Evolutionary conservation across 805 yeast genomes (phyloP), one percentile per base, ranked within the genome.

Genomic region (Nakazawaea laoshanensis): DNA sequence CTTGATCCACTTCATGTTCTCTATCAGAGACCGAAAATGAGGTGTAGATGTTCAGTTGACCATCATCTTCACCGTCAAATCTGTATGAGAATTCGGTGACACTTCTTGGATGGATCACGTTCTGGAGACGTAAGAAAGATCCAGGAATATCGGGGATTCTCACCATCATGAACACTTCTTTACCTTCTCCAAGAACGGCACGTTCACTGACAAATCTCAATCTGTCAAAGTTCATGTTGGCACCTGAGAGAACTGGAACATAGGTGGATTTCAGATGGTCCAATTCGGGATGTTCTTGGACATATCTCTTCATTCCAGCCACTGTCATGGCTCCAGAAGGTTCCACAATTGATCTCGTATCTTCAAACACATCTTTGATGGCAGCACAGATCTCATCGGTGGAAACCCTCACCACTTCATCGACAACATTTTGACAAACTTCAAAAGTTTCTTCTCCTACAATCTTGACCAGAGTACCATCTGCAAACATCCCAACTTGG

Each of bases 111-210:
- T 78, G 77, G 28, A 92, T 76, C 27, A 84, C 67, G 24, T 67
- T 65, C 49, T 86, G 94, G 41, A 92, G 67, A 44, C 74, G 71
- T 34, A 72, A 67, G 60, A 92, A 92, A 35, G 94, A 82, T 19
- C 97, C 98, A 13, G 96, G 95, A 28, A 65, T 59, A 55, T 92
- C 98, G 16, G 97, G 96, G 42, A 92, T 86, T 27, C 86, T 78
- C 12, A 88, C 86, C 29, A 83, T 74, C 67, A 92, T 66, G 48
- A 94, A 89, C 5, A 86, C 95, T 62, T 92, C 99, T 46, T 80
- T 84, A 36, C 97, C 98, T 55, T 89, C 97, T 60, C 98, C 99
- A n/a, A 92, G 68, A 32, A 85, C 94, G 10, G 98, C 96, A 58
- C 99, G 79, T 58, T 92, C 99, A 38, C 95, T 75, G 14, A 92